Evolutionary conservation across 192 early-diverging fungal species (phyloP), one percentile per base, ranked within the genome.

Genomic region (Allomyces macrogynus): DNA sequence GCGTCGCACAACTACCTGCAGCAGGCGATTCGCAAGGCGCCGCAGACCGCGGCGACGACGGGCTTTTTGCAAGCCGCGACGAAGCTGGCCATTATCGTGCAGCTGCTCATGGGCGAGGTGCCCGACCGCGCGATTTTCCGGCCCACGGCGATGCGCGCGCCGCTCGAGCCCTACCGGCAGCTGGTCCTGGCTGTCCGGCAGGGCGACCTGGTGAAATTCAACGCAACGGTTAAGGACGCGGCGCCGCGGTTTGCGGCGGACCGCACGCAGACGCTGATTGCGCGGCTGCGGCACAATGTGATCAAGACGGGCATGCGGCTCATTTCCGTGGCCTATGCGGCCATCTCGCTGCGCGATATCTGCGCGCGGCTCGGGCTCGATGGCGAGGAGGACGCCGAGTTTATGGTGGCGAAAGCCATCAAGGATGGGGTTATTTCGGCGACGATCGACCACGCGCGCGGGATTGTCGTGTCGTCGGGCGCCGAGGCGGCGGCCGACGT

Each of bases 341-440:
- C 89, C 27, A 97, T 99, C 62, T 90, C 92, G 42, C 77, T 99
- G 63, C 77, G 88, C 14, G 96, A 99, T 71, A 93, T 97, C 61
- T 97, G 96, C 75, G 73, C 95, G 64, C 95, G 95, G 77, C 80
- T 99, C 63, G 91, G 95, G 67, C 72, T 99, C 72, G 94, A 99
- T 72, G 89, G 89, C 70, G 96, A 99, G 73, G 93, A 97, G 70
- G 94, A 97, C 70, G 96, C 95, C 26, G 92, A 99, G 74, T 97
- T 92, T 77, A 96, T 99, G 74, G 93, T 99, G 1, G 89, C 91
- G 24, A 99, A 99, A 78, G 89, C 96, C 23, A 95, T 99, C 67
- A 84, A 92, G 62, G 96, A 99, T 69, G 96, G 95, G 63, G 95
- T 99, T 20, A 95, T 99, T 76, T 92, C 95, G 76, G 96, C 94